Evolutionary conservation across 202 grass and related monocot species (phyloP).

Genomic region (Saccharum hybrid): DNA sequence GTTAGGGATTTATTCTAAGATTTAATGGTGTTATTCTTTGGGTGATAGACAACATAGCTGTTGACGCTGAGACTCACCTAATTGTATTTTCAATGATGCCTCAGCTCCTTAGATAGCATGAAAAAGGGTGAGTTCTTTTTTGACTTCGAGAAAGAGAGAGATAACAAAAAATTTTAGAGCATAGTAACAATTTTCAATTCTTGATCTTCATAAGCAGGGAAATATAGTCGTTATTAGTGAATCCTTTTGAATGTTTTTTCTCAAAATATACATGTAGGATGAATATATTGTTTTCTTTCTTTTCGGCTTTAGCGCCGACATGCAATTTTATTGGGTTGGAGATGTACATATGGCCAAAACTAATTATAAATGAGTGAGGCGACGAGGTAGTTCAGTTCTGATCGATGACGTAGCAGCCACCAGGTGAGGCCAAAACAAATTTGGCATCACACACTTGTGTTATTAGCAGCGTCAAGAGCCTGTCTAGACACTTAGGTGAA

Average conservation of each 20-base stretch:
- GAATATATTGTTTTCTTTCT: background rate
- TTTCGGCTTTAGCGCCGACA: background rate
- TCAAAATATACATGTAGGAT: background rate
- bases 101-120: no score
- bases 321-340: background rate
- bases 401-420: background rate
- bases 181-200: background rate
- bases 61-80: no score
- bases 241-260: background rate
- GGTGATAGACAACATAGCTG: no score
- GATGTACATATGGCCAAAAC: background rate
- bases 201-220: background rate
- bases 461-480: background rate
- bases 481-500: no score
- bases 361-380: background rate
- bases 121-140: no score
- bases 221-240: background rate
- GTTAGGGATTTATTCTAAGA: no score
- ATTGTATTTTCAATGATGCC: no score
- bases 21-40: no score
- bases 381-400: conserved; percentile 2
- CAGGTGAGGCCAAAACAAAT: background rate
- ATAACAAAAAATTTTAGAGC: background rate
- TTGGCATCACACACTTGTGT: background rate
- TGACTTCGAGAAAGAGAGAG: no score